Evolutionary conservation across 495 filamentous ascomycete species (phyloP).

Genomic region (Xylaria curta): DNA sequence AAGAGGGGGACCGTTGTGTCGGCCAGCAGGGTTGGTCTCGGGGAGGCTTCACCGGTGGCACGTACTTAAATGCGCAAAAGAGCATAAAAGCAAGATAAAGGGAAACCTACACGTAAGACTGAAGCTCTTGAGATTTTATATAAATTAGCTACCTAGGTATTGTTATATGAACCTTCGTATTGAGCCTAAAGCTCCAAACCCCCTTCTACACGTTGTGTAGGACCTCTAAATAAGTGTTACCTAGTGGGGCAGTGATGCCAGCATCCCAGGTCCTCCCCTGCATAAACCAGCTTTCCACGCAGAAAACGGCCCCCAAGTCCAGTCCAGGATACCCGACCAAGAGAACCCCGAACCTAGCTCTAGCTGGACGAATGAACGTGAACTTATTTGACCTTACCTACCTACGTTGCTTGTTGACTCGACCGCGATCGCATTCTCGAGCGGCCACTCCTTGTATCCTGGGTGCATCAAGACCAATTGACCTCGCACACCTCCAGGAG

Average conservation of each 20-base stretch:
- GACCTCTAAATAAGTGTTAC: not conserved
- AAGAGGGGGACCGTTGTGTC: not conserved
- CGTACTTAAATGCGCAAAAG: not conserved
- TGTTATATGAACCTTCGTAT: not conserved
- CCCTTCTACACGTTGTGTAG: not conserved
- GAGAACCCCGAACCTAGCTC: conserved; percentile 1
- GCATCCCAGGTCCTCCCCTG: conserved; percentile 6
- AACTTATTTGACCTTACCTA: not conserved
- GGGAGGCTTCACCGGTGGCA: not conserved
- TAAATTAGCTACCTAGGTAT: not conserved
- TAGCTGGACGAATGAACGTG: conserved; percentile 4
- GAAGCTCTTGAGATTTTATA: not conserved
- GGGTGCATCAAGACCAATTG: not conserved
- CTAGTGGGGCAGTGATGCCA: not conserved
- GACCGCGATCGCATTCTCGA: not conserved
- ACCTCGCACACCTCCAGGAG: conserved; percentile 3
- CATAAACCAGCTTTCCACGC: not conserved
- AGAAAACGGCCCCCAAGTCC: not conserved
- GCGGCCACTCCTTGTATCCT: not conserved
- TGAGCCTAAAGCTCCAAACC: not conserved
- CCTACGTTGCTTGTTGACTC: not conserved
- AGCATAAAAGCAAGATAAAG: not conserved
- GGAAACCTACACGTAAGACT: not conserved
- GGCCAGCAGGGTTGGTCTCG: conserved; percentile 10
- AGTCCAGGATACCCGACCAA: not conserved